Evolutionary conservation across 139 green algal species (phyloP).

Genomic region (Picochlorum costavermella): DNA sequence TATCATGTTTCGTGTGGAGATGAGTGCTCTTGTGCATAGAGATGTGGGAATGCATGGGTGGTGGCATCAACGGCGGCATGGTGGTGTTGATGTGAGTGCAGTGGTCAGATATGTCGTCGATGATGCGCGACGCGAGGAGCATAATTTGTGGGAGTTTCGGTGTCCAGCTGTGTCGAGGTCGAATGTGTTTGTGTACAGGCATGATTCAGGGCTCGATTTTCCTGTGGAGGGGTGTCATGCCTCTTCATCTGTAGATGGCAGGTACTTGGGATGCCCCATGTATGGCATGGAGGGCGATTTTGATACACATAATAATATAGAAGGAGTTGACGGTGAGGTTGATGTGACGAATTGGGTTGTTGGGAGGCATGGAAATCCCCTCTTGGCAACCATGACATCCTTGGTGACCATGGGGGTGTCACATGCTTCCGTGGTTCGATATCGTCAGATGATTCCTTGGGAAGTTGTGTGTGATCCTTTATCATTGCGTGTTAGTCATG

Average conservation of each 20-base stretch:
- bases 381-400: too few relatives aligned
- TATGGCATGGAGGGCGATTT: not conserved
- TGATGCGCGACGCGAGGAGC: too few relatives aligned
- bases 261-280: not conserved
- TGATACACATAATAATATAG: not conserved
- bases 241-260: not conserved
- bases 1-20: not conserved
- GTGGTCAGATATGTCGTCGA: too few relatives aligned
- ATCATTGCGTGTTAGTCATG: not conserved
- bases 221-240: not conserved
- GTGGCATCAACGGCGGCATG: not conserved
- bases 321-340: too few relatives aligned
- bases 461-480: not conserved
- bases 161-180: constrained; percentile 41
- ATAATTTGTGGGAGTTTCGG: constrained; percentile 40
- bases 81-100: not conserved
- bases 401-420: too few relatives aligned
- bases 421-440: too few relatives aligned
- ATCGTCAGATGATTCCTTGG: not conserved
- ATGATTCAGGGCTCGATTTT: not conserved
- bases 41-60: not conserved
- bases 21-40: not conserved
- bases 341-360: too few relatives aligned
- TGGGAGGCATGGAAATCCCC: too few relatives aligned
- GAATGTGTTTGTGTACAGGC: constrained; percentile 35